A percentile compares a stretch with the other conserved stretches of the same genome.
Evolutionary conservation across 352 stramenopile genomes (phyloP).

Genomic region (Pythium insidiosum): DNA sequence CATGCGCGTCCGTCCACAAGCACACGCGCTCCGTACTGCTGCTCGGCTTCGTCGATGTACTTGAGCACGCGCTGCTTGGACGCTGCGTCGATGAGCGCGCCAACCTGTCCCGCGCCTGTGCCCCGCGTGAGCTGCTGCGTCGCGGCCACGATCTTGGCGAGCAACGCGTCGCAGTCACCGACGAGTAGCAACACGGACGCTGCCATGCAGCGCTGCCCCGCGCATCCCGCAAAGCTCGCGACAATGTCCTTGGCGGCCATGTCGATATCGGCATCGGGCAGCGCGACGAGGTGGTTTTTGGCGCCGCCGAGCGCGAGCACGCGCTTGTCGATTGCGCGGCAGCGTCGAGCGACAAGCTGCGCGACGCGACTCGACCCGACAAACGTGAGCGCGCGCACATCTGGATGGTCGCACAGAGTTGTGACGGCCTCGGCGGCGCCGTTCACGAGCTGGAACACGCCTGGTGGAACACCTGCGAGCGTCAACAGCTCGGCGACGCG

Average conservation of each 20-base stretch:
- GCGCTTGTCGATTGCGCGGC: constrained; percentile 89
- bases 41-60: constrained; percentile 91
- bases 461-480: constrained; percentile 89
- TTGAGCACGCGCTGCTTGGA: constrained; percentile 90
- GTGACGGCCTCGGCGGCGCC: constrained; percentile 87
- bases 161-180: constrained; percentile 57
- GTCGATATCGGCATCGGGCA: constrained; percentile 91
- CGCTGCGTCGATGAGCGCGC: constrained; percentile 90
- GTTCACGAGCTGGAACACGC: constrained; percentile 96
- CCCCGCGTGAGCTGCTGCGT: constrained; percentile 83
- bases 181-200: constrained; percentile 93
- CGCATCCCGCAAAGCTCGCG: constrained; percentile 93
- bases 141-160: constrained; percentile 85
- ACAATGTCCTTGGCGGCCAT: constrained; percentile 92
- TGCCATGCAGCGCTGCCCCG: constrained; percentile 96
- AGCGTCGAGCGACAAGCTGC: constrained; percentile 88
- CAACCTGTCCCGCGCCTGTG: constrained; percentile 89
- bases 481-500: constrained; percentile 83
- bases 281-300: constrained; percentile 97
- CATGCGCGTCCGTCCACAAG: constrained; percentile 90
- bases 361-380: constrained; percentile 93
- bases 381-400: constrained; percentile 91
- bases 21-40: constrained; percentile 74
- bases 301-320: constrained; percentile 93
- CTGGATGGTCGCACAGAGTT: constrained; percentile 88